Conservation (phyloP, 1,284 basidiomycete species). For the Xerocomus amazonicus region DNA sequence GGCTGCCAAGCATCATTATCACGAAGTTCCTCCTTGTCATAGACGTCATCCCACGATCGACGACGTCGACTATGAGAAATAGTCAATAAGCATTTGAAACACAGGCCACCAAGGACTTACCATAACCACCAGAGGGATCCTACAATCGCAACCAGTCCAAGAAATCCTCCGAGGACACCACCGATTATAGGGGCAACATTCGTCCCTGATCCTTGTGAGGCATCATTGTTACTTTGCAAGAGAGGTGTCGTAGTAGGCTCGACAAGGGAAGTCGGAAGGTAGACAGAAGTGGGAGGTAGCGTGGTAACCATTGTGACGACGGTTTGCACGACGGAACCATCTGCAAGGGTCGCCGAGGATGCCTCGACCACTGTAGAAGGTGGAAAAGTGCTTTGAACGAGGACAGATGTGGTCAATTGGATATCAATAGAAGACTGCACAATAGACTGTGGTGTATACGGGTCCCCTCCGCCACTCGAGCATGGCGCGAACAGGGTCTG, state of each 20-base stretch:
- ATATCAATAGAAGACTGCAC: background rate
- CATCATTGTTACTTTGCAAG: slow-evolving; percentile 17
- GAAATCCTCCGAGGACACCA: slow-evolving; percentile 50
- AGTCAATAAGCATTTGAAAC: slow-evolving; percentile 10
- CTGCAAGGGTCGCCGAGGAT: slow-evolving; percentile 32
- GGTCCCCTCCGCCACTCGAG: slow-evolving; percentile 9
- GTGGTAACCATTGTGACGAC: slow-evolving; percentile 31
- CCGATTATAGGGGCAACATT: slow-evolving; percentile 49
- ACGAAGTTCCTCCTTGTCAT: slow-evolving; percentile 37
- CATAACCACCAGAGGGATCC: slow-evolving; percentile 47
- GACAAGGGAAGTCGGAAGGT: slow-evolving; percentile 25
- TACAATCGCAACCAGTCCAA: slow-evolving; percentile 42
- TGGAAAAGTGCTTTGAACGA: slow-evolving; percentile 23
- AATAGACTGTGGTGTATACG: slow-evolving; percentile 7
- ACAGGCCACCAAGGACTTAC: slow-evolving; percentile 30
- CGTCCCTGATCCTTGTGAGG: slow-evolving; percentile 21
- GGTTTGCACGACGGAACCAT: slow-evolving; percentile 35
- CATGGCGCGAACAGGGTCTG: slow-evolving; percentile 40
- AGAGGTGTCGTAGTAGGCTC: slow-evolving; percentile 7
- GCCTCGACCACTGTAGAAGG: slow-evolving; percentile 23
- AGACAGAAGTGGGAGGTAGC: slow-evolving; percentile 23
- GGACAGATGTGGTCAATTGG: slow-evolving; percentile 24
- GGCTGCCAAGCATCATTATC: slow-evolving; percentile 13
- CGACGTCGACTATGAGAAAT: slow-evolving; percentile 40
- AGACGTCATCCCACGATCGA: slow-evolving; percentile 48